These are phyloP conservation scores for Tetrastigma voinierianum DNA, from an alignment of 164 flowering plant genomes.

Conservation along the genomic window DNA sequence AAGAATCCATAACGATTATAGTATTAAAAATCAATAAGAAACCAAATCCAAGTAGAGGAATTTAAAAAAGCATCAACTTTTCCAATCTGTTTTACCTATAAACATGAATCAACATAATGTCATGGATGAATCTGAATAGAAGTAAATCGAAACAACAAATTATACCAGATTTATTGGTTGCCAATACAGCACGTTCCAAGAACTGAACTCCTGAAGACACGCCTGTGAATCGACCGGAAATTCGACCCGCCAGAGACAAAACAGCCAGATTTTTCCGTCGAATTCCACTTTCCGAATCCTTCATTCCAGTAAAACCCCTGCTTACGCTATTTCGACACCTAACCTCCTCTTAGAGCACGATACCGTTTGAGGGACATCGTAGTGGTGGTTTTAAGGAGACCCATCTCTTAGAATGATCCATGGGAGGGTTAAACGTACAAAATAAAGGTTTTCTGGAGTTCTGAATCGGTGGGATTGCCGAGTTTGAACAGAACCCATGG, in stretches of 20 bases:
- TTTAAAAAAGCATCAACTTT: too few species aligned
- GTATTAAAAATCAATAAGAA: neutral
- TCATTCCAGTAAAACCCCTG: conserved; percentile 14
- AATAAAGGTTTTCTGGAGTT: conserved; percentile 5
- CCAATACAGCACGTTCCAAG: conserved; percentile 66
- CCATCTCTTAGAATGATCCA: conserved; percentile 12
- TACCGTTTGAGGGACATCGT: conserved; percentile 9
- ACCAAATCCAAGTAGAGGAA: too few species aligned
- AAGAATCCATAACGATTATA: neutral
- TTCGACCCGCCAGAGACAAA: conserved; percentile 96
- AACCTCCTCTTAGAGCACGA: conserved; percentile 8
- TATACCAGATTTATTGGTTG: conserved; percentile 69
- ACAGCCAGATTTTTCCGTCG: conserved; percentile 65
- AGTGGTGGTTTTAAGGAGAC: conserved; percentile 16
- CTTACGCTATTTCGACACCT: conserved; percentile 19
- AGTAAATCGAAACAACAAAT: neutral
- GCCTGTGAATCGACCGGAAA: conserved; percentile 67
- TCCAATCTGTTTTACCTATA: too few species aligned
- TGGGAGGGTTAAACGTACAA: conserved; percentile 4
- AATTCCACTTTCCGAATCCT: conserved; percentile 10
- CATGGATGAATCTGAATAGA: neutral
- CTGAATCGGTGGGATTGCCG: conserved; percentile 11
- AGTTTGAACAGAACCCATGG: conserved; percentile 19
- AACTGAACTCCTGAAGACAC: conserved; percentile 37
- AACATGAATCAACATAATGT: too few species aligned